Base-by-base conservation (phyloP, 768 basidiomycete species). In the Scleroderma bovista region DNA sequence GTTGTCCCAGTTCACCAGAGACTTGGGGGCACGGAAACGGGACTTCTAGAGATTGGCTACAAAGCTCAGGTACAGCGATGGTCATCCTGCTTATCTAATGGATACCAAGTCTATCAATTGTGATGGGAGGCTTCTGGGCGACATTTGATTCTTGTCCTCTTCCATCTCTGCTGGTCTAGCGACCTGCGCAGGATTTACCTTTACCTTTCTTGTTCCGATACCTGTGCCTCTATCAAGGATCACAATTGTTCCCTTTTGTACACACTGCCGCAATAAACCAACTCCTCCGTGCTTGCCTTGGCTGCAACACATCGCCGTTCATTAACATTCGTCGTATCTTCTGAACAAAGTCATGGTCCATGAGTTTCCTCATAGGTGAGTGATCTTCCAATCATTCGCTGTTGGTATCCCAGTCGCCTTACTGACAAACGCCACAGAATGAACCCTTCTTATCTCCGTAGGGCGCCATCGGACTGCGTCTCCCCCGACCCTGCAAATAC, bases 401-500 rank as follows among this genome's bases (percentile, higher is more conserved):
- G 7, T 6, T 33, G 19, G 17, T n/a, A 20, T 20, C 12, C 19
- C 29, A 33, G 1, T 31, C 15, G 20, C 38, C 31, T 32, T 20
- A n/a, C 7, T 24, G 10, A 13, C 13, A 29, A 33, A 19, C 38
- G 17, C 23, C 29, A 33, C 9, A 54, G 51, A 40, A 11, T 47
- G 36, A 24, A 46, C 22, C 17, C 53, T 34, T 41, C 44, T 36
- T 6, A 50, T 50, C 43, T 49, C 48, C 52, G 42, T 23, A 37
- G 54, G 23, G 54, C 38, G 9, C 26, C 12, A 7, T 40, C 57
- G 4, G 53, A 13, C 17, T 72, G 72, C 55, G 55, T 65, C 37
- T 51, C 69, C n/a, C 72, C 84, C 19, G 71, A 81, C 55, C 84
- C 87, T 6, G 67, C 77, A 37, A 79, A 81, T 31, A 79, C 83